Base-by-base conservation (phyloP, 2,329 filamentous ascomycete genomes). In the Ascochyta rabiei region DNA sequence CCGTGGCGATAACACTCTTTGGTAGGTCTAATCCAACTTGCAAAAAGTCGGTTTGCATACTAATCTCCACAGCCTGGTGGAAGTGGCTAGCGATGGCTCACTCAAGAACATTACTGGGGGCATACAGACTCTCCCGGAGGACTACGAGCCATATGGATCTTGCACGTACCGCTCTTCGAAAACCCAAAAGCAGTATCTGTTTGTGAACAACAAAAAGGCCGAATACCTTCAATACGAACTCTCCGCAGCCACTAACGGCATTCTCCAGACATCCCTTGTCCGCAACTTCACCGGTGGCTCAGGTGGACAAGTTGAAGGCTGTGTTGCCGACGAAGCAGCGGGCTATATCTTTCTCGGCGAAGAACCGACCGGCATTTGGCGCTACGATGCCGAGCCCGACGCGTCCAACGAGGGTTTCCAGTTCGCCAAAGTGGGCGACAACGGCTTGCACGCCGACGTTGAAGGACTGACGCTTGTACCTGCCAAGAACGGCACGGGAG, bases 141-240 rank as follows among this genome's bases (percentile, higher is more conserved):
- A 77, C 54, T 83, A 79, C 59, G 70, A 74, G 0, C 79, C 82
- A 37, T 83, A 84, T 62, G 82, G 81, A 15, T 84, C 81, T 6
- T 84, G 69, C 57, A 77, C 76, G 23, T 84, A 83, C 66, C 78
- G 68, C 13, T 84, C 82, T 1, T 73, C 65, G 6, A 78, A 67
- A 28, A 78, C 76, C 0, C 76, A 75, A 21, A 82, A 79, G 59
- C 79, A 82, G 34, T 83, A 82, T 51, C 76, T 84, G 19, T 84
- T 84, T 46, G 81, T 83, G 56, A 84, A 84, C 59, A 78, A 79
- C 45, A 84, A 84, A 58, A 76, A 79, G 0, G 79, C 81, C 1
- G 71, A 79, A n/a, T 84, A 83, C 57, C 77, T 84, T 0, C 82
- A 84, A 61, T 84, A 80, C 54, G 80, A 82, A 53, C 68, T 84